Percentiles rank a stretch among this genome's conserved stretches.
Conservation (phyloP, 176 grass and related monocot genomes). For the Bonia amplexicaulis region DNA sequence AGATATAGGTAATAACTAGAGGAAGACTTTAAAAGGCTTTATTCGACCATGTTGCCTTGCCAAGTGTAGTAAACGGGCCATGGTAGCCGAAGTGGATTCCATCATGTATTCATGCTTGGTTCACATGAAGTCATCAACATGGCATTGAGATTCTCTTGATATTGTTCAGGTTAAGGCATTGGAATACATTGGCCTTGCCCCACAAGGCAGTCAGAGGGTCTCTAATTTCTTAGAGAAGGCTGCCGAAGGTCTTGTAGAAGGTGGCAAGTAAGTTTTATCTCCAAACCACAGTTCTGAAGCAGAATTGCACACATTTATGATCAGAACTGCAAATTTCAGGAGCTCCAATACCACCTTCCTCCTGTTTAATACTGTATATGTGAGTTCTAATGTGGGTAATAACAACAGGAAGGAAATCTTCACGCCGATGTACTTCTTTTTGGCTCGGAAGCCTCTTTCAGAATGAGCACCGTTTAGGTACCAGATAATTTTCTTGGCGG, state of each 20-base stretch:
- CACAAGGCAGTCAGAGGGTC: slow-evolving; percentile 76
- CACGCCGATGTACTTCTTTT: slow-evolving; percentile 86
- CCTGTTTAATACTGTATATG: not conserved
- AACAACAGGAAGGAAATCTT: slow-evolving; percentile 88
- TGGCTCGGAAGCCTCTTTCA: slow-evolving; percentile 74
- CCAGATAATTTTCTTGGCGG: not conserved
- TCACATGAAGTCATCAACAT: not conserved
- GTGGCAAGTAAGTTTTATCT: slow-evolving; percentile 71
- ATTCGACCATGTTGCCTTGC: not conserved
- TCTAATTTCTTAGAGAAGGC: slow-evolving; percentile 85
- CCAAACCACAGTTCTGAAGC: not conserved
- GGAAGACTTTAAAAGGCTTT: not conserved
- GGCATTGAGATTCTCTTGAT: slow-evolving; percentile 11
- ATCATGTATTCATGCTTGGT: slow-evolving; percentile 12
- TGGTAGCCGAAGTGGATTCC: not conserved
- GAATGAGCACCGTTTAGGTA: slow-evolving; percentile 42
- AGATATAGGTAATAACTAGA: not conserved
- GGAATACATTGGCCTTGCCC: slow-evolving; percentile 73
- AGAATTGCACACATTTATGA: not conserved
- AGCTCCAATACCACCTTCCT: not conserved
- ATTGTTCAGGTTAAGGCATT: slow-evolving; percentile 72
- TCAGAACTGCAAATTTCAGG: slow-evolving; percentile 8
- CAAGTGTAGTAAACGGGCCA: not conserved
- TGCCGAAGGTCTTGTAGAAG: slow-evolving; percentile 79
- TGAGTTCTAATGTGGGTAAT: slow-evolving; percentile 9